phyloP scores from a whole-genome alignment of 495 filamentous ascomycete genomes.

The Aspergillus sclerotiicarbonarius region DNA sequence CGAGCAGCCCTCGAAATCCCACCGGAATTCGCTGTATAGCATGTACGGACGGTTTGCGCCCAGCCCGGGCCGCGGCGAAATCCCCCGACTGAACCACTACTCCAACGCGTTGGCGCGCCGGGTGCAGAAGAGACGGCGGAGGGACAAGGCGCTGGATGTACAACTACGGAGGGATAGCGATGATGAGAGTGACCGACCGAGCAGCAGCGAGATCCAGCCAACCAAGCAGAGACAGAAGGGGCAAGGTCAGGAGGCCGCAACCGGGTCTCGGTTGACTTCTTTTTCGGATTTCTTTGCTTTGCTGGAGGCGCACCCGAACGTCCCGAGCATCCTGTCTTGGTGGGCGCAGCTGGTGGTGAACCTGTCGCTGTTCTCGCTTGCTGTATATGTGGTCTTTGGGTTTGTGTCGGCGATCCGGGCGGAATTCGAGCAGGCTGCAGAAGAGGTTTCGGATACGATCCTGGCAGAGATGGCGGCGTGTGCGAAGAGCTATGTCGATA shows the following conservation, averaged over 20 bases:
- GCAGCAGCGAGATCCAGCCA: conserved; percentile 36
- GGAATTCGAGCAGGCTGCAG: conserved; percentile 71
- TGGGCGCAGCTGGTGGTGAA: conserved; percentile 85
- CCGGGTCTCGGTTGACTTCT: conserved; percentile 30
- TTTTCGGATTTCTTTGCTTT: conserved; percentile 61
- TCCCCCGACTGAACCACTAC: conserved; percentile 52
- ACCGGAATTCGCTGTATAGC: conserved; percentile 44
- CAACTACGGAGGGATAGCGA: conserved; percentile 40
- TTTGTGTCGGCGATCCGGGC: conserved; percentile 67
- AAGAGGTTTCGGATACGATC: conserved; percentile 61
- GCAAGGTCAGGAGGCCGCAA: conserved; percentile 11
- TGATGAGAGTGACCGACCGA: conserved; percentile 54
- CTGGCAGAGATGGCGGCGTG: conserved; percentile 71
- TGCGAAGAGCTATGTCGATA: conserved; percentile 64
- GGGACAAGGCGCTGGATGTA: conserved; percentile 45
- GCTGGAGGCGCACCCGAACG: conserved; percentile 74
- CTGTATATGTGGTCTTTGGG: conserved; percentile 68
- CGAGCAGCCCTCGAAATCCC: conserved; percentile 49
- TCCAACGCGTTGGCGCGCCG: conserved; percentile 51
- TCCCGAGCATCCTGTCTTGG: conserved; percentile 82
- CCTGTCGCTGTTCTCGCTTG: conserved; percentile 61
- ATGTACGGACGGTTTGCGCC: conserved; percentile 46
- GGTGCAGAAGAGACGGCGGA: conserved; percentile 53
- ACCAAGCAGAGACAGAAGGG: conserved; percentile 23
- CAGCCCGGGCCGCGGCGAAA: conserved; percentile 58